phyloP scores from a whole-genome alignment of 2,329 filamentous ascomycete species.

The Verticillium nonalfalfae region DNA sequence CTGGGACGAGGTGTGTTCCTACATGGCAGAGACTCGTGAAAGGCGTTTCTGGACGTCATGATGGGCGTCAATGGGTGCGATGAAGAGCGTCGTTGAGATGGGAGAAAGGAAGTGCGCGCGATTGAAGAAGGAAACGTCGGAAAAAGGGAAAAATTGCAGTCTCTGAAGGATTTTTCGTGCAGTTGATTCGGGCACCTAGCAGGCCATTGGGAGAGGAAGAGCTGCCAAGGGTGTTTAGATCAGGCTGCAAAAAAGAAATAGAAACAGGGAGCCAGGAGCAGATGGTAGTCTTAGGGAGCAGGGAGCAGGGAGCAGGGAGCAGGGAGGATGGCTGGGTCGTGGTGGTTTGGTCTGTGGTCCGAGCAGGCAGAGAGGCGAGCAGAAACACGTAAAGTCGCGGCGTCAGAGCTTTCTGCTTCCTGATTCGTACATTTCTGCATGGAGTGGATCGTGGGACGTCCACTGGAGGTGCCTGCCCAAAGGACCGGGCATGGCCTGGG shows the following conservation, averaged over 20 bases:
- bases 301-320: no score
- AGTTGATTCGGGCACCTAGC: no score
- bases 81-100: neutral
- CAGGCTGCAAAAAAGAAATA: no score
- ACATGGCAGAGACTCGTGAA: constrained; percentile 80
- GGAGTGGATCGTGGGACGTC: neutral
- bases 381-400: neutral
- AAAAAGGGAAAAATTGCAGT: neutral
- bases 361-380: neutral
- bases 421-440: neutral
- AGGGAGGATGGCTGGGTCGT: no score
- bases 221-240: no score
- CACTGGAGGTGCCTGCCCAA: no score
- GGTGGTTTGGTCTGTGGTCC: neutral
- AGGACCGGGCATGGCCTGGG: no score
- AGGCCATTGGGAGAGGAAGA: no score
- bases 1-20: constrained; percentile 22
- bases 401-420: neutral
- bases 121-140: neutral
- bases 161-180: no score
- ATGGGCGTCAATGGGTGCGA: neutral
- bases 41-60: constrained; percentile 24
- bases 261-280: no score
- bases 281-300: no score
- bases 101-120: neutral